Conservation (phyloP, 2,329 filamentous ascomycete species). For the Aspergillus chevalieri region DNA sequence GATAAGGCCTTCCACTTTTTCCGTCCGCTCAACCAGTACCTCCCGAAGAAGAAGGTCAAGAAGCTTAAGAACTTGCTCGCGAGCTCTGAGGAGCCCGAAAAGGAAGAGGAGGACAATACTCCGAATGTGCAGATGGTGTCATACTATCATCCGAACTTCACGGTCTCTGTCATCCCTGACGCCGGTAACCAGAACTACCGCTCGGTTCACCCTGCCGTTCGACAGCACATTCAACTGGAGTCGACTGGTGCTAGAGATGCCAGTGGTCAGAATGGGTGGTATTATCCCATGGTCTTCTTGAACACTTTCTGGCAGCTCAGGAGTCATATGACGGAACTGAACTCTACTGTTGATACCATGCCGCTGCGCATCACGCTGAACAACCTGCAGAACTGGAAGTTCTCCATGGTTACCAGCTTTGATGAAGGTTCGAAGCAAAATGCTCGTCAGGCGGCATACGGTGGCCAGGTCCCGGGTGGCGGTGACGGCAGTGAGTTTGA, state of each 20-base stretch:
- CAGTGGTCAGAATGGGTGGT: constrained; percentile 85
- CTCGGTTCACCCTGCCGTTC: constrained; percentile 64
- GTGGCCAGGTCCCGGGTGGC: constrained; percentile 63
- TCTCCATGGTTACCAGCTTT: constrained; percentile 73
- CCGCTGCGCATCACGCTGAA: constrained; percentile 78
- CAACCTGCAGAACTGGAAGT: constrained; percentile 84
- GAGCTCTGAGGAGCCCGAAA: constrained; percentile 43
- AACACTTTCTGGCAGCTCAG: constrained; percentile 98
- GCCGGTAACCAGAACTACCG: constrained; percentile 63
- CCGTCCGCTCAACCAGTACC: constrained; percentile 80
- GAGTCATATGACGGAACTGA: constrained; percentile 83
- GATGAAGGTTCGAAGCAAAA: constrained; percentile 84
- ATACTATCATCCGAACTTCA: constrained; percentile 94
- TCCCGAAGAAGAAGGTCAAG: constrained; percentile 79
- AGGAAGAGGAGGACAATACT: constrained; percentile 48
- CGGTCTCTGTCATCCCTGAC: constrained; percentile 78
- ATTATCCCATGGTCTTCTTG: constrained; percentile 80
- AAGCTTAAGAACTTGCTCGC: constrained; percentile 82
- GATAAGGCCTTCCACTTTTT: constrained; percentile 75
- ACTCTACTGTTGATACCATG: constrained; percentile 76
- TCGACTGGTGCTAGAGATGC: constrained; percentile 73
- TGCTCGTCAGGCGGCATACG: constrained; percentile 69
- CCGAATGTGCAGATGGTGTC: constrained; percentile 67
- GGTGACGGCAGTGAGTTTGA: constrained; percentile 93
- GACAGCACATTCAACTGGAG: constrained; percentile 75